Evolutionary conservation across 2,329 filamentous ascomycete species (phyloP).

Genomic region (Pseudodiploospora longispora): DNA sequence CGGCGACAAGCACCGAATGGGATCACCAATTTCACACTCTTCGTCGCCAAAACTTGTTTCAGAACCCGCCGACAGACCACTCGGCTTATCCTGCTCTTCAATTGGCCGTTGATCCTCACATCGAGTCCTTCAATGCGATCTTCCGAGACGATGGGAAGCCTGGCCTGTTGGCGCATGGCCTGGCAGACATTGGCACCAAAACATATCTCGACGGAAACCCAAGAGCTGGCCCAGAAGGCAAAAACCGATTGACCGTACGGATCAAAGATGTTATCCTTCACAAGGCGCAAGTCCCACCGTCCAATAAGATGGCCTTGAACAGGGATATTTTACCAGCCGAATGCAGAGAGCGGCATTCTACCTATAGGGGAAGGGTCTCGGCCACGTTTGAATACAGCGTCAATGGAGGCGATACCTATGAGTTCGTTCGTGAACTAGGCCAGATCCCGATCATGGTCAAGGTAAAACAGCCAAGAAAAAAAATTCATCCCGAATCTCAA

Average conservation of each 20-base stretch:
- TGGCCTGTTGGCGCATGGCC: slow-evolving; percentile 57
- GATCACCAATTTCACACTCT: slow-evolving; percentile 78
- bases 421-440: slow-evolving; percentile 78
- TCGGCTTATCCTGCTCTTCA: slow-evolving; percentile 83
- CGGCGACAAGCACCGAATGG: slow-evolving; percentile 64
- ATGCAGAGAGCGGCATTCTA: slow-evolving; percentile 86
- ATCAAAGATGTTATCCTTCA: slow-evolving; percentile 77
- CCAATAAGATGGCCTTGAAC: slow-evolving; percentile 77
- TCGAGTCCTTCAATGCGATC: slow-evolving; percentile 90
- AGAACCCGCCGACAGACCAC: slow-evolving; percentile 77
- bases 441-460: slow-evolving; percentile 90
- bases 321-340: slow-evolving; percentile 86
- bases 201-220: slow-evolving; percentile 77
- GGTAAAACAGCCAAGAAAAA: slow-evolving; percentile 39
- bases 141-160: slow-evolving; percentile 61
- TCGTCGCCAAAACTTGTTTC: slow-evolving; percentile 80
- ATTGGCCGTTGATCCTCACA: slow-evolving; percentile 80
- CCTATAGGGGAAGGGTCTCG: slow-evolving; percentile 80
- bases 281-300: slow-evolving; percentile 68
- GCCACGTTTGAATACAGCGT: slow-evolving; percentile 78
- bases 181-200: slow-evolving; percentile 87
- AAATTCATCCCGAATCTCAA: too few relatives aligned
- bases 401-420: slow-evolving; percentile 77
- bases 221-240: slow-evolving; percentile 45
- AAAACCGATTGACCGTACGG: slow-evolving; percentile 70